phyloP scores from a whole-genome alignment of 2,329 filamentous ascomycete species.

The Paecilomyces niveus region DNA sequence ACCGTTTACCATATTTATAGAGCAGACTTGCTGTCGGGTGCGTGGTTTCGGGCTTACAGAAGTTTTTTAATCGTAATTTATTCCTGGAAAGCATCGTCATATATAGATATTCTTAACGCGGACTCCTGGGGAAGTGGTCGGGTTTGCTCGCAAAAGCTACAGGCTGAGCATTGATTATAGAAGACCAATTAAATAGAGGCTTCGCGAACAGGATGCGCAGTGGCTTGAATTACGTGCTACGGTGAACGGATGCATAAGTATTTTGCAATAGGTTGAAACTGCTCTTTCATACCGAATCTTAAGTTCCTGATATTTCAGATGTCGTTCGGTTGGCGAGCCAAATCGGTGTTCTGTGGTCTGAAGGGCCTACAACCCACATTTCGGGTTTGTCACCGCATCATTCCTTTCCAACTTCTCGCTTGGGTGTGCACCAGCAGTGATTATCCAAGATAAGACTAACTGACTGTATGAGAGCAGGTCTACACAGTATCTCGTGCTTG shows the following conservation, averaged over 20 bases:
- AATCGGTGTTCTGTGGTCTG: not conserved
- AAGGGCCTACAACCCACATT: not conserved
- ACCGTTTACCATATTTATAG: not conserved
- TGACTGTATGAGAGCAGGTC: not conserved
- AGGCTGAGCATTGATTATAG: too few relatives aligned
- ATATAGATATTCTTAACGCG: not conserved
- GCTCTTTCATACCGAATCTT: not conserved
- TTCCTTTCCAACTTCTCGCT: not conserved
- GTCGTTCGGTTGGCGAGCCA: not conserved
- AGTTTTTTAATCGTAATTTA: not conserved
- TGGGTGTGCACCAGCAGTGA: not conserved
- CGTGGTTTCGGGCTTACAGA: not conserved
- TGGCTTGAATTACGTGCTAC: not conserved
- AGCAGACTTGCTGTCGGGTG: not conserved
- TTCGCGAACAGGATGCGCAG: too few relatives aligned
- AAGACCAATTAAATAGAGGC: too few relatives aligned
- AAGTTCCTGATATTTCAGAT: not conserved
- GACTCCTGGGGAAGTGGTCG: too few relatives aligned
- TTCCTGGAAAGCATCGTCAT: not conserved
- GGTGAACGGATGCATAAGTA: not conserved
- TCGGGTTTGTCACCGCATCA: not conserved
- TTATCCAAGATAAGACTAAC: not conserved
- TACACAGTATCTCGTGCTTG: too few relatives aligned
- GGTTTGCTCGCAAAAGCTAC: too few relatives aligned
- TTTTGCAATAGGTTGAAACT: not conserved